Base-by-base conservation (phyloP, 441 rosid genomes). In the Euphorbia corollata region DNA sequence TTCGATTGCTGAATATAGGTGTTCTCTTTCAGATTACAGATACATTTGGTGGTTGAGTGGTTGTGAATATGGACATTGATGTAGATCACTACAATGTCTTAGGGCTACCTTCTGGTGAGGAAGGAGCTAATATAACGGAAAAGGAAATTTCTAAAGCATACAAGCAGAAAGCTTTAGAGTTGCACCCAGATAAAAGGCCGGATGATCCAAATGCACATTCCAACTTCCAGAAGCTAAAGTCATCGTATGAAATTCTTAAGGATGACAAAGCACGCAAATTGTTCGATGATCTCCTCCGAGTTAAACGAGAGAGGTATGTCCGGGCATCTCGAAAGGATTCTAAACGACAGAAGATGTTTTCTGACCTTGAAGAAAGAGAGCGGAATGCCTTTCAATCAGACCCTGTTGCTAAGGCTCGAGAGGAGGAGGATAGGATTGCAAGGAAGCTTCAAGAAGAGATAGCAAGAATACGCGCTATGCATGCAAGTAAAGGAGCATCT, bases 91-190 rank as follows among this genome's bases (percentile, higher is more conserved):
- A 91, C 48, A 0, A 19, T 18, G 86, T 89, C 61, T 66, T 93
- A 64, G 99, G 99, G 12, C 73, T 93, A 57, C 86, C 89, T 1
- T 87, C 95, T 39, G 95, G 99, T 0, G 95, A 88, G 74, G 97
- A 89, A 75, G 96, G 91, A 24, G 84, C 85, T 20, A 80, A 80
- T 71, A 80, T 91, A 55, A 83, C 80, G 0, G 87, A 86, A 65
- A 85, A 84, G 61, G 95, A 93, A 65, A 87, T 93, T 73, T 55
- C 85, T 0, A 91, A 85, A 80, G 98, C 87, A 0, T 92, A 87
- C 77, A 86, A 81, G 71, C 64, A 71, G 39, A 92, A 87, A 73
- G 96, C 97, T 24, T 78, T 91, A 62, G 89, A 79, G 47, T 77
- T 87, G 82, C 97, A 93, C 64, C 99, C 96, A 0, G 99, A 93